Base-by-base conservation (phyloP, 108 stramenopile genomes). In the Licmophora abbreviata region DNA sequence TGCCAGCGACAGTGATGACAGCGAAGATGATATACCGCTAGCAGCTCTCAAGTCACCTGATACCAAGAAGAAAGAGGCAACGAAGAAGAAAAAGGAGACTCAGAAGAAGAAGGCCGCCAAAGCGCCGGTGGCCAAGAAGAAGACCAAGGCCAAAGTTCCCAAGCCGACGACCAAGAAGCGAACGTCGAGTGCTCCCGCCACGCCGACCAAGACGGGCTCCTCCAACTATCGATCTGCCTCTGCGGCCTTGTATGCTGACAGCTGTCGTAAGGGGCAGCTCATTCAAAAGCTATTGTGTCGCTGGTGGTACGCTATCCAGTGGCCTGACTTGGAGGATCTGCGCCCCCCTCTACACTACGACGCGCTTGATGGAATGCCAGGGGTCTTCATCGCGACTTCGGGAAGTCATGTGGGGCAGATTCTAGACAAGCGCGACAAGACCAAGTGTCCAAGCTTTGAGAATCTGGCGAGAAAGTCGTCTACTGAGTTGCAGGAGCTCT, bases 221-320 rank as follows among this genome's bases (percentile, higher is more conserved):
- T 32, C 22, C 31, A 42, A 42, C 26, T 77, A 70, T 62, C 48
- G 58, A 43, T 76, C 58, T 7, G 33, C 71, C 10, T 79, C 77
- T 14, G 58, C 61, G 33, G 72, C 70, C 7, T 45, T 73, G 12
- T 84, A 72, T 44, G 64, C 65, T 14, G 61, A 38, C 31, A 60
- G 63, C 38, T 64, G 69, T 44, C 41, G 53, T 41, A 95, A 97
- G 69, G 95, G 95, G 11, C 64, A 77, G 52, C 61, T 97, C 48
- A 77, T 95, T 46, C 90, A 93, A 61, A 61, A 73, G 49, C 63
- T 97, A 14, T 64, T 97, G 20, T 73, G 71, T 50, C 83, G 96
- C 42, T 97, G 96, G 96, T 97, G 96, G 96, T 95, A 97, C 56
- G 88, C 92, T 25, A 83, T 93, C 40, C 42, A 75, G 44, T 95